phyloP scores from a whole-genome alignment of 305 asterid genomes.

The Fraxinus nigra region DNA sequence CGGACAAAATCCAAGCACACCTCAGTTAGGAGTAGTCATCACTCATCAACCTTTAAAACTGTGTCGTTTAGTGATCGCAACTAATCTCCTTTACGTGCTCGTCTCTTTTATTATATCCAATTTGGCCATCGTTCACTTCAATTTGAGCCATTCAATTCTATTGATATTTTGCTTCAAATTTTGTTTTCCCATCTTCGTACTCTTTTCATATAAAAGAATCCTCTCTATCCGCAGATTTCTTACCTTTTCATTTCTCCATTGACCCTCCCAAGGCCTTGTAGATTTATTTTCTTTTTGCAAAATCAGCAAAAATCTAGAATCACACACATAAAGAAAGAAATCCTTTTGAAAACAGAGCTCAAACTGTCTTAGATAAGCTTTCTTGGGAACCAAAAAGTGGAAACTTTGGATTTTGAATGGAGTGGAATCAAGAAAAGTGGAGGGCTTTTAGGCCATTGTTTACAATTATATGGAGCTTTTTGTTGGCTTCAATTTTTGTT shows the following conservation, averaged over 20 bases:
- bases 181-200: not conserved
- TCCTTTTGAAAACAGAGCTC: conserved; percentile 7
- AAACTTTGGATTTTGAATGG: conserved; percentile 41
- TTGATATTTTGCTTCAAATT: not conserved
- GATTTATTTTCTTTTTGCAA: not conserved
- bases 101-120: not conserved
- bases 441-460: conserved; percentile 57
- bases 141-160: not conserved
- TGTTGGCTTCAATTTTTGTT: conserved; percentile 69
- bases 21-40: not conserved
- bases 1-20: not conserved
- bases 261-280: not conserved
- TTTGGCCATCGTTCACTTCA: not conserved
- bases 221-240: not conserved
- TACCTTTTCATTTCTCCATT: not conserved
- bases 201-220: not conserved
- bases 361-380: not conserved
- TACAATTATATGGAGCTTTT: conserved; percentile 65
- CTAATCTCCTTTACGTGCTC: not conserved
- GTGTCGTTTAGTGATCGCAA: not conserved
- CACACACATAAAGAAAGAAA: not conserved
- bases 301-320: not conserved
- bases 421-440: conserved; percentile 47
- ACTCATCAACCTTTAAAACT: not conserved
- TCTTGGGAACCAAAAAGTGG: conserved; percentile 23